Evolutionary conservation across 345 rosid genomes (phyloP).

Genomic region (Salix viminalis): DNA sequence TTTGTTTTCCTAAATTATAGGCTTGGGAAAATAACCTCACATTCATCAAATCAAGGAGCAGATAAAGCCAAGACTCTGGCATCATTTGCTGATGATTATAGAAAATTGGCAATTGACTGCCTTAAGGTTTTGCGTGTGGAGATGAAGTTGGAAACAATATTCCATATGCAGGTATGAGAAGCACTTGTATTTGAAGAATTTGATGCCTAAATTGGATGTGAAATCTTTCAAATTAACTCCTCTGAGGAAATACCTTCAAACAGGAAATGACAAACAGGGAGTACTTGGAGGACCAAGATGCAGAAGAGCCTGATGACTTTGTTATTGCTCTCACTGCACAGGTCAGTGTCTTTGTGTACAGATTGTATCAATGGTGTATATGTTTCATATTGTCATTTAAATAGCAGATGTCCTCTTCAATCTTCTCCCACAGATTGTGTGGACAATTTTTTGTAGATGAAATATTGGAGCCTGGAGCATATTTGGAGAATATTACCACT

Average conservation of each 20-base stretch:
- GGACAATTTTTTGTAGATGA: not conserved
- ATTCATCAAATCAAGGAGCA: constrained; percentile 49
- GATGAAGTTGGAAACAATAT: constrained; percentile 94
- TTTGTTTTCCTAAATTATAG: constrained; percentile 33
- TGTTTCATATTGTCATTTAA: not conserved
- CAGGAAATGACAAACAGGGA: constrained; percentile 90
- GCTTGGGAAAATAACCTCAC: constrained; percentile 61
- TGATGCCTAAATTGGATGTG: not conserved
- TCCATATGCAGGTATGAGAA: constrained; percentile 79
- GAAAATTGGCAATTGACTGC: constrained; percentile 95
- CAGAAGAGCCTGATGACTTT: constrained; percentile 97
- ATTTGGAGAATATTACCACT: not conserved
- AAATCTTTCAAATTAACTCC: constrained; percentile 1
- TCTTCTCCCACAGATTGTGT: not conserved
- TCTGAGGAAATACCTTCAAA: constrained; percentile 17
- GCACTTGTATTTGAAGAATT: not conserved
- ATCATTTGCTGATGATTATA: constrained; percentile 80
- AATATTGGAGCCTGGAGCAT: not conserved
- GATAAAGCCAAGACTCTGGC: constrained; percentile 57
- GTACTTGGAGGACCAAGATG: constrained; percentile 88
- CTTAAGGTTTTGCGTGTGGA: constrained; percentile 94
- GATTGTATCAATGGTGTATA: not conserved
- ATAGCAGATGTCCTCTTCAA: not conserved
- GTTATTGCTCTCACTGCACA: constrained; percentile 84
- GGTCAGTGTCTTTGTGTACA: constrained; percentile 33